These are phyloP conservation scores for Chamaecyparis obtusa DNA, from an alignment of 75 land plant genomes.

Conservation along the genomic window DNA sequence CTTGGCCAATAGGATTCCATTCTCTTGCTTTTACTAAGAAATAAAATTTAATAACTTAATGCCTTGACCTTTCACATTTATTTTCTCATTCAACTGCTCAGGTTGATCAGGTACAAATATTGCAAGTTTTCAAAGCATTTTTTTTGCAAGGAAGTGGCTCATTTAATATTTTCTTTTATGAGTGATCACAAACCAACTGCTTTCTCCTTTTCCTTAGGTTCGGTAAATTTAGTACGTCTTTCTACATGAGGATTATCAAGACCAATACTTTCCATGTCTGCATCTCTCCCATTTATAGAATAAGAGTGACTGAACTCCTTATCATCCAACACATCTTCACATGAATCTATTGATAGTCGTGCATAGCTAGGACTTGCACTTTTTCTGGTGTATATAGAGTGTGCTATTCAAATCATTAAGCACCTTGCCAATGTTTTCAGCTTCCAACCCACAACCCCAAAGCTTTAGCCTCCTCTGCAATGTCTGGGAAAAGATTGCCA, in stretches of 20 bases:
- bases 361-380: constrained; percentile 25
- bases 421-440: too few relatives aligned
- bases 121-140: too few relatives aligned
- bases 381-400: constrained; percentile 13
- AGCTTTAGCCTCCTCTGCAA: too few relatives aligned
- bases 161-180: constrained; percentile 77
- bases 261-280: constrained; percentile 40
- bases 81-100: too few relatives aligned
- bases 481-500: too few relatives aligned
- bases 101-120: too few relatives aligned
- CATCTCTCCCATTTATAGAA: constrained; percentile 25
- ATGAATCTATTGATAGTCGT: constrained; percentile 11
- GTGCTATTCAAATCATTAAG: too few relatives aligned
- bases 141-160: constrained; percentile 66
- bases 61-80: too few relatives aligned
- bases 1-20: too few relatives aligned
- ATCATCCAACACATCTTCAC: constrained; percentile 28
- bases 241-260: constrained; percentile 51
- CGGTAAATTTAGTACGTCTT: constrained; percentile 55
- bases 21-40: too few relatives aligned
- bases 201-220: constrained; percentile 73
- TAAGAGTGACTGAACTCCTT: constrained; percentile 34
- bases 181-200: constrained; percentile 79
- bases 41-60: too few relatives aligned
- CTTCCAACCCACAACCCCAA: too few relatives aligned